Conservation (phyloP, 306 rosid species). For the Rosa lucieae region DNA sequence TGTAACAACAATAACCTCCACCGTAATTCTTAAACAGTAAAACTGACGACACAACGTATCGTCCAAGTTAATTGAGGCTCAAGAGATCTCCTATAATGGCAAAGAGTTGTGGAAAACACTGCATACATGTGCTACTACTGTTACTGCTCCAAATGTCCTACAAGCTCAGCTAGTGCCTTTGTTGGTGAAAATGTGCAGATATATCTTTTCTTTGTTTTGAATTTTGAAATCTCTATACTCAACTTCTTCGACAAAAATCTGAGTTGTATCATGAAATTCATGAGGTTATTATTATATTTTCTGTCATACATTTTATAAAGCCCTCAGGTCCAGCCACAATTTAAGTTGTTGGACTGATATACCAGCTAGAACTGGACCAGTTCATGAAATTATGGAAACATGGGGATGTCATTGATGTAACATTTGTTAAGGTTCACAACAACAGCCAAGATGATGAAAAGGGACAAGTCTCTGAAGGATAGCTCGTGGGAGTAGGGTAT, state of each 20-base stretch:
- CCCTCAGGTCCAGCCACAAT: not conserved
- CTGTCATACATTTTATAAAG: not conserved
- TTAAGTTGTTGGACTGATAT: not conserved
- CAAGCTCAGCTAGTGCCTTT: not conserved
- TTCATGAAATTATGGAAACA: not conserved
- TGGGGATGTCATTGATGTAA: constrained; percentile 6
- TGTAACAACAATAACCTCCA: no score
- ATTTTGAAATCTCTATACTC: not conserved
- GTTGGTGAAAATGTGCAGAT: not conserved
- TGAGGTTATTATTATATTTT: not conserved
- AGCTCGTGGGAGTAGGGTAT: constrained; percentile 16
- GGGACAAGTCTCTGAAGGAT: constrained; percentile 1
- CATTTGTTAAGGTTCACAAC: not conserved
- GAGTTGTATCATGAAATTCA: not conserved
- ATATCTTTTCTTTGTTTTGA: not conserved
- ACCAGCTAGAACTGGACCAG: not conserved
- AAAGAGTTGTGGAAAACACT: not conserved
- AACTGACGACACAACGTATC: no score
- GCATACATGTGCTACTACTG: not conserved
- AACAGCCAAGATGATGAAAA: not conserved
- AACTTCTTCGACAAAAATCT: not conserved
- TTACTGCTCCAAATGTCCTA: not conserved
- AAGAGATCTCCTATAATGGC: not conserved
- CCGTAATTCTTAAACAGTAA: no score
- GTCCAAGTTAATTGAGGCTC: no score